Evolutionary conservation across 257 asterid genomes (phyloP).

Genomic region (Jaltomata sinuosa): DNA sequence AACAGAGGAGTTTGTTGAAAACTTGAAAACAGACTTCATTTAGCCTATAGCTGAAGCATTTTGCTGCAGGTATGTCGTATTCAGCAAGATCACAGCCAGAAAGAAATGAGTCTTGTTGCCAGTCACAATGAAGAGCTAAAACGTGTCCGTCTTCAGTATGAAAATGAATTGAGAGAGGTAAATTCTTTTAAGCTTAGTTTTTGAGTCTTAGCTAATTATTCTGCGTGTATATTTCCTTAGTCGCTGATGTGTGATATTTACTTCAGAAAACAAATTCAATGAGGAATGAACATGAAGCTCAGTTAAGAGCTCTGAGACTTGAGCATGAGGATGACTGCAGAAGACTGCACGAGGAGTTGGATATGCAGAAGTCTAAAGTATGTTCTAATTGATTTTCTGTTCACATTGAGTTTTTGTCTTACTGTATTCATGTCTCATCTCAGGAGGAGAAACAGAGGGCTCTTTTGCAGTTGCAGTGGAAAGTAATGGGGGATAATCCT

Average conservation of each 20-base stretch:
- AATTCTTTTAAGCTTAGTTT: neutral
- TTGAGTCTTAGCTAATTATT: neutral
- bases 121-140: constrained; percentile 69
- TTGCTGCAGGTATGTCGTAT: constrained; percentile 40
- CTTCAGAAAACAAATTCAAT: constrained; percentile 61
- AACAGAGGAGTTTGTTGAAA: too few relatives aligned
- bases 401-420: neutral
- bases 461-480: constrained; percentile 89
- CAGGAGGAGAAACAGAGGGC: constrained; percentile 96
- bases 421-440: constrained; percentile 11
- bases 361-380: constrained; percentile 75
- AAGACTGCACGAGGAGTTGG: constrained; percentile 83
- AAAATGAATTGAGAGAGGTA: constrained; percentile 83
- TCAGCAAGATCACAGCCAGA: constrained; percentile 58
- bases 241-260: neutral
- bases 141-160: constrained; percentile 57
- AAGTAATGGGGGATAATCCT: constrained; percentile 75
- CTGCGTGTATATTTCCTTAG: neutral
- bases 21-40: constrained; percentile 8
- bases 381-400: constrained; percentile 7
- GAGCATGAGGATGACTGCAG: constrained; percentile 87
- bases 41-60: constrained; percentile 9
- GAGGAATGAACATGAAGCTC: constrained; percentile 76
- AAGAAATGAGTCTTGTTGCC: constrained; percentile 47
- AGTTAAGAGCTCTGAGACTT: constrained; percentile 67